Evolutionary conservation across 257 asterid genomes (phyloP).

Genomic region (Catharanthus roseus): DNA sequence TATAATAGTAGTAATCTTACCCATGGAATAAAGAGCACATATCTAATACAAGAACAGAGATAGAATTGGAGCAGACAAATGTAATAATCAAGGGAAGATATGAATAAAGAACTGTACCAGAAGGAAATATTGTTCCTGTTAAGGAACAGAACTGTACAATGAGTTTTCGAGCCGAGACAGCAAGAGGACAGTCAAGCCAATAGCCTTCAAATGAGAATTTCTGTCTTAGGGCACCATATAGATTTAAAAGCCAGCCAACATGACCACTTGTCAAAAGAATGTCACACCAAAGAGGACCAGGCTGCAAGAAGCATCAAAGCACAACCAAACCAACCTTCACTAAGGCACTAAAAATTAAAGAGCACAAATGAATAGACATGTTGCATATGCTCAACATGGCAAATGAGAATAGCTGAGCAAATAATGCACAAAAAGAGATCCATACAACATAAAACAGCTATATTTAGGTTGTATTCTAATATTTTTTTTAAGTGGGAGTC

Average conservation of each 20-base stretch:
- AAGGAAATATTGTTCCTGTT: conserved; percentile 71
- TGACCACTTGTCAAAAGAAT: conserved; percentile 81
- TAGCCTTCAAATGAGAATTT: conserved; percentile 70
- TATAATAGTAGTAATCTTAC: not conserved
- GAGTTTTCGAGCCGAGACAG: conserved; percentile 81
- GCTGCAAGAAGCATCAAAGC: conserved; percentile 47
- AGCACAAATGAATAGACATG: conserved; percentile 8
- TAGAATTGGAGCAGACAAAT: not conserved
- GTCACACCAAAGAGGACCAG: conserved; percentile 83
- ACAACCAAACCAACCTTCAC: conserved; percentile 18
- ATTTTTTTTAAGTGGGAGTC: not conserved
- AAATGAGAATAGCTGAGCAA: not conserved
- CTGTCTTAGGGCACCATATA: conserved; percentile 74
- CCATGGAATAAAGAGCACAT: not conserved
- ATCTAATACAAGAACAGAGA: not conserved
- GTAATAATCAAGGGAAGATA: not conserved
- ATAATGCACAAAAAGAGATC: not conserved
- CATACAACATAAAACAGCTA: not conserved
- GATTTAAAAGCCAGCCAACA: conserved; percentile 79
- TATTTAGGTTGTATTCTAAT: not conserved
- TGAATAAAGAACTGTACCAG: conserved; percentile 45
- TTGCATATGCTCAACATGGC: not conserved
- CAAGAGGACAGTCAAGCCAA: conserved; percentile 98
- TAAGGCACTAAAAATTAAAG: not conserved
- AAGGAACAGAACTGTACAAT: conserved; percentile 75